A percentile compares a stretch with the other conserved stretches of the same genome.
These are phyloP conservation scores for Candida adriatica DNA, from an alignment of 805 yeast genomes.

Conservation along the genomic window DNA sequence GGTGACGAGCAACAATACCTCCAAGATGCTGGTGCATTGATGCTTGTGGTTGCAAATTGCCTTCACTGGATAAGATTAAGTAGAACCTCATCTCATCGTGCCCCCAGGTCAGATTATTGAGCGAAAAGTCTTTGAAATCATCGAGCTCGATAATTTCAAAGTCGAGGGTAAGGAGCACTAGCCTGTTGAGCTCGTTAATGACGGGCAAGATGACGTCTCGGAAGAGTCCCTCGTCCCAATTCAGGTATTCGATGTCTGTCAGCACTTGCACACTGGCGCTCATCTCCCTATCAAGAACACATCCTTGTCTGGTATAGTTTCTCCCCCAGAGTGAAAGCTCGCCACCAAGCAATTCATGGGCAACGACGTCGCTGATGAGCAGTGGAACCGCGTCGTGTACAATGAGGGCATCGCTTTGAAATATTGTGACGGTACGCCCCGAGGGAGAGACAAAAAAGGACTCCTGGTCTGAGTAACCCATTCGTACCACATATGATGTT, in stretches of 20 bases:
- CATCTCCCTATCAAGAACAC: slow-evolving; percentile 3
- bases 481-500: slow-evolving; percentile 2
- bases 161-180: slow-evolving; percentile 2
- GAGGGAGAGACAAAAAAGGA: slow-evolving; percentile 12
- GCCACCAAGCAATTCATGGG: slow-evolving; percentile 3
- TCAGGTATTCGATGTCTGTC: slow-evolving; percentile 3
- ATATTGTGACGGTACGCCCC: slow-evolving; percentile 4
- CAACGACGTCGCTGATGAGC: slow-evolving; percentile 9
- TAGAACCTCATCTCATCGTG: slow-evolving; percentile 4
- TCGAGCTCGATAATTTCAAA: slow-evolving; percentile 1
- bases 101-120: neutral
- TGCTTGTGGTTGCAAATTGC: slow-evolving; percentile 1
- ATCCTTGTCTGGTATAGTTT: neutral
- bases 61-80: neutral
- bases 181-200: slow-evolving; percentile 4
- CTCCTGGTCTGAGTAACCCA: slow-evolving; percentile 7
- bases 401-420: slow-evolving; percentile 14
- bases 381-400: slow-evolving; percentile 8
- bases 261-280: slow-evolving; percentile 1
- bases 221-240: slow-evolving; percentile 13
- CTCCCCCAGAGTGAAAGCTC: slow-evolving; percentile 4
- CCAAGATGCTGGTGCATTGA: no score
- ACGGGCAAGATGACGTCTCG: slow-evolving; percentile 7
- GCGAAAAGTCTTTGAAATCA: neutral
- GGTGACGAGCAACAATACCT: neutral